These are phyloP conservation scores for Cladorrhinum sp. DNA, from an alignment of 2,329 filamentous ascomycete genomes.

Conservation along the genomic window DNA sequence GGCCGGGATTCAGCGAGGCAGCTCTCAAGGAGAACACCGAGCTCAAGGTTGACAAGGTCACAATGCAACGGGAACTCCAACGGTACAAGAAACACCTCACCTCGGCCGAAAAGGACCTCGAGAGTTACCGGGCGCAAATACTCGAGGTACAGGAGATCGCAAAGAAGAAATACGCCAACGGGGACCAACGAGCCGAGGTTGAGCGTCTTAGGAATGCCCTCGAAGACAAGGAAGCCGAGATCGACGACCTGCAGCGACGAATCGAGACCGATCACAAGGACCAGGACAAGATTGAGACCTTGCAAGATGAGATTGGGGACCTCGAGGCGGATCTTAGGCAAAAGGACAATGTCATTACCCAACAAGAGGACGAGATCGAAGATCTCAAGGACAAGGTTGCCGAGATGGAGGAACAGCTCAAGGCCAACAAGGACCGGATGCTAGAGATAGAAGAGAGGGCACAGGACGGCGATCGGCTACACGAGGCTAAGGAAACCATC, in stretches of 20 bases:
- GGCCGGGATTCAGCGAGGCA: slow-evolving; percentile 83
- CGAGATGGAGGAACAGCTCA: slow-evolving; percentile 45
- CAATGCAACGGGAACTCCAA: slow-evolving; percentile 82
- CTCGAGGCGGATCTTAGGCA: slow-evolving; percentile 72
- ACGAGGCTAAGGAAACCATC: slow-evolving; percentile 57
- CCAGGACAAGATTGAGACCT: slow-evolving; percentile 59
- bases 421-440: slow-evolving; percentile 41
- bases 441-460: slow-evolving; percentile 58
- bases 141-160: slow-evolving; percentile 78
- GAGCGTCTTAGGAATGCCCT: slow-evolving; percentile 55
- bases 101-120: slow-evolving; percentile 80
- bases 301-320: slow-evolving; percentile 72
- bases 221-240: slow-evolving; percentile 57
- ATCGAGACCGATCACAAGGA: slow-evolving; percentile 56
- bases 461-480: slow-evolving; percentile 48
- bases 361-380: slow-evolving; percentile 73
- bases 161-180: slow-evolving; percentile 70
- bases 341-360: slow-evolving; percentile 69
- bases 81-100: slow-evolving; percentile 81
- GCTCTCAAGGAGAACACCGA: slow-evolving; percentile 94
- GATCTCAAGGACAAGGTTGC: slow-evolving; percentile 56
- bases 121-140: slow-evolving; percentile 77
- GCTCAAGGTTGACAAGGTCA: slow-evolving; percentile 87
- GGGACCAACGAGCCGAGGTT: slow-evolving; percentile 61
- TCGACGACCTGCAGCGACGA: slow-evolving; percentile 58